These are phyloP conservation scores for Dovyalis caffra DNA, from an alignment of 345 rosid genomes.

Conservation along the genomic window DNA sequence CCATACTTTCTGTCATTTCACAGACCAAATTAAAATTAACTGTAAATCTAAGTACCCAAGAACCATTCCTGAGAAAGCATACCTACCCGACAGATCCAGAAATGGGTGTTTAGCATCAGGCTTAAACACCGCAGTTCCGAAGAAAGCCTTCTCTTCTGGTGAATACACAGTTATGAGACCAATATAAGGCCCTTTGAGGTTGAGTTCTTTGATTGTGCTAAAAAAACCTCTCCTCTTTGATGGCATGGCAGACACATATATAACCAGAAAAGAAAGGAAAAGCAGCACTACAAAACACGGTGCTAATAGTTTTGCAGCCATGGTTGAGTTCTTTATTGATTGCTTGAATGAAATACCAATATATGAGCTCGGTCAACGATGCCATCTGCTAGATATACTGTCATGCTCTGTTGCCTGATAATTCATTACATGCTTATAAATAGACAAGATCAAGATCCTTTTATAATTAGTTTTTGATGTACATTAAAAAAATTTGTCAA, in stretches of 20 bases:
- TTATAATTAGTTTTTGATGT: too few relatives aligned
- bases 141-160: slow-evolving; percentile 44
- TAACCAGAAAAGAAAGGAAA: slow-evolving; percentile 4
- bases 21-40: not conserved
- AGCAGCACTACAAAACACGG: slow-evolving; percentile 5
- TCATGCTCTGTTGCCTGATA: too few relatives aligned
- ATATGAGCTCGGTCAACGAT: not conserved
- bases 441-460: too few relatives aligned
- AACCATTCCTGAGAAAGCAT: not conserved
- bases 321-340: not conserved
- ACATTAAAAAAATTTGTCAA: too few relatives aligned
- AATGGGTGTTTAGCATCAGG: slow-evolving; percentile 34
- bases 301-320: slow-evolving; percentile 22
- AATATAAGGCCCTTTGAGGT: slow-evolving; percentile 44
- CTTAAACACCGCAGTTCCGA: slow-evolving; percentile 30
- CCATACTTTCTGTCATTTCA: not conserved
- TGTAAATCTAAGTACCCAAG: too few relatives aligned
- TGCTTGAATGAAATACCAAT: not conserved
- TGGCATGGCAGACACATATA: slow-evolving; percentile 17
- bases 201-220: slow-evolving; percentile 30
- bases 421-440: too few relatives aligned
- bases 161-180: slow-evolving; percentile 46
- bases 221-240: slow-evolving; percentile 9
- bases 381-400: too few relatives aligned
- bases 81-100: slow-evolving; percentile 47